Evolutionary conservation across 371 early-diverging fungal genomes (phyloP).

Genomic region (Syncephalastrum monosporum): DNA sequence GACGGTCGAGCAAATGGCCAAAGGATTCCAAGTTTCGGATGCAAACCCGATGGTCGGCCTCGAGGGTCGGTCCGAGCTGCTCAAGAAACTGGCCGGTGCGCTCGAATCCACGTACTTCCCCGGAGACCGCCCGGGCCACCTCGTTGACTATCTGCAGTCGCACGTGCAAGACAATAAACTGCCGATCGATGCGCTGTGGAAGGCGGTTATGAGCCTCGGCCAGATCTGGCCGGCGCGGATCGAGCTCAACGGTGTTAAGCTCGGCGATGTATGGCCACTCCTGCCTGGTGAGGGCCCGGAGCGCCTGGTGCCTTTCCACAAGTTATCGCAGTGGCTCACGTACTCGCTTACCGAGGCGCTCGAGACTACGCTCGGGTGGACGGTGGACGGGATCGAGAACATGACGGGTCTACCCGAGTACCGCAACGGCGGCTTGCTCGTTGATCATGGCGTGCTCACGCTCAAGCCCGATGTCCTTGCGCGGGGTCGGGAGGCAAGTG

Average conservation of each 20-base stretch:
- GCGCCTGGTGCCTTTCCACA: constrained; percentile 82
- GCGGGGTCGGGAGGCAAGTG: constrained; percentile 24
- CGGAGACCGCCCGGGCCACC: constrained; percentile 19
- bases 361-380: constrained; percentile 53
- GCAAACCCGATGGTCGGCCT: constrained; percentile 83
- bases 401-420: constrained; percentile 94
- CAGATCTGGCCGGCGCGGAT: constrained; percentile 63
- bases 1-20: constrained; percentile 56
- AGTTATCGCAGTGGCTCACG: constrained; percentile 93
- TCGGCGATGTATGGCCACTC: constrained; percentile 94
- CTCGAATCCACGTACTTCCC: constrained; percentile 67
- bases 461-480: constrained; percentile 31
- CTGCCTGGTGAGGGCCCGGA: constrained; percentile 27
- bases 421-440: constrained; percentile 74
- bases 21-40: constrained; percentile 80
- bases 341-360: constrained; percentile 88
- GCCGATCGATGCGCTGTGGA: constrained; percentile 59
- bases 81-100: constrained; percentile 67
- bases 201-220: constrained; percentile 65
- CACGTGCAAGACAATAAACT: constrained; percentile 15
- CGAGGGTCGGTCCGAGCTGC: constrained; percentile 73
- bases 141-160: constrained; percentile 57
- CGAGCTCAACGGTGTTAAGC: constrained; percentile 63
- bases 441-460: constrained; percentile 41
- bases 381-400: constrained; percentile 56